Percentiles rank a stretch among this genome's conserved stretches.
Evolutionary conservation across 108 stramenopile species (phyloP).

Genomic region (Skeletonema grethae): DNA sequence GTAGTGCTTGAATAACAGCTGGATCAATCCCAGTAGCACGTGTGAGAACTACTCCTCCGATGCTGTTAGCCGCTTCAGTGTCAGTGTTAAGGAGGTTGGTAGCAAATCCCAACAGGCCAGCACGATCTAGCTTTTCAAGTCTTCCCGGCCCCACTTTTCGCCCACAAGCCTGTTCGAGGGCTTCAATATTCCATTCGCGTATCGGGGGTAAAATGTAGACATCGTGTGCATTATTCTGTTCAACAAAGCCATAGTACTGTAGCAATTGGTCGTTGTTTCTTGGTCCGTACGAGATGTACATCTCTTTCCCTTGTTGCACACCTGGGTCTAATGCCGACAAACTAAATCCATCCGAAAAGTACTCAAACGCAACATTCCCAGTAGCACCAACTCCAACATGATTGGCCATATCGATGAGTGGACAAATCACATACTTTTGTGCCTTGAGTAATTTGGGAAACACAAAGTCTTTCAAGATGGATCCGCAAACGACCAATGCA

Average conservation of each 20-base stretch:
- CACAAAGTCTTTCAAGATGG: slow-evolving; percentile 83
- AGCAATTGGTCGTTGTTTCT: slow-evolving; percentile 91
- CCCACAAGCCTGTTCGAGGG: slow-evolving; percentile 74
- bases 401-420: slow-evolving; percentile 89
- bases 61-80: slow-evolving; percentile 58
- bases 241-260: slow-evolving; percentile 95
- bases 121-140: slow-evolving; percentile 74
- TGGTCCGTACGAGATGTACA: slow-evolving; percentile 86
- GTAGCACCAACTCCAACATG: slow-evolving; percentile 62
- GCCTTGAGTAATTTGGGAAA: slow-evolving; percentile 74
- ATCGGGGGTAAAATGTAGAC: slow-evolving; percentile 89
- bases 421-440: slow-evolving; percentile 88
- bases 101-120: slow-evolving; percentile 71
- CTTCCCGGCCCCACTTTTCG: slow-evolving; percentile 68
- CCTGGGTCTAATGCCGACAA: slow-evolving; percentile 42
- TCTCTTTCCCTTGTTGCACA: slow-evolving; percentile 44
- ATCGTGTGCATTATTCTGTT: slow-evolving; percentile 84
- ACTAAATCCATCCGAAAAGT: slow-evolving; percentile 84
- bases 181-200: slow-evolving; percentile 80
- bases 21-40: slow-evolving; percentile 79
- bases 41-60: slow-evolving; percentile 80
- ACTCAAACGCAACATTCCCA: slow-evolving; percentile 87
- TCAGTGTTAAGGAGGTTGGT: slow-evolving; percentile 27
- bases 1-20: slow-evolving; percentile 79
- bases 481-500: slow-evolving; percentile 78